Evolutionary conservation across 352 stramenopile genomes (phyloP).

Genomic region (Pythium insidiosum): DNA sequence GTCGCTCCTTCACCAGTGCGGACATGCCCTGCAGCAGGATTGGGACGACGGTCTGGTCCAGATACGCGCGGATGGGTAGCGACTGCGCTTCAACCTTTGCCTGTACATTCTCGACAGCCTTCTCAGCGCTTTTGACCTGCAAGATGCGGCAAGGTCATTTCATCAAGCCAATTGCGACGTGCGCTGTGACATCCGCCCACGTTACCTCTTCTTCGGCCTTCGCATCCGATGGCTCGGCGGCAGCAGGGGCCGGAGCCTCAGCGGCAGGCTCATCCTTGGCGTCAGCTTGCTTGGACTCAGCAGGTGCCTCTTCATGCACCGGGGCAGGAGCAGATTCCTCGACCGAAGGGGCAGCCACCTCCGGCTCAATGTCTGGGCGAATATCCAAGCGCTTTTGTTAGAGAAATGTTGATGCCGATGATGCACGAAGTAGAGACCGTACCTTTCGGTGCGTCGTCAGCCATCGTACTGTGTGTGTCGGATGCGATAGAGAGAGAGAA

Average conservation of each 20-base stretch:
- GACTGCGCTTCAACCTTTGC: conserved; percentile 89
- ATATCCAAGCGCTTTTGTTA: too few relatives aligned
- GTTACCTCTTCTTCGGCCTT: conserved; percentile 18
- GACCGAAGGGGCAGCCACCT: conserved; percentile 15
- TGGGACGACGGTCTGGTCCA: conserved; percentile 98
- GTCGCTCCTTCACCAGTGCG: conserved; percentile 95
- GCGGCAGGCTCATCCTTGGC: too few relatives aligned
- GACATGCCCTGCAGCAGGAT: conserved; percentile 98
- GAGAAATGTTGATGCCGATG: too few relatives aligned
- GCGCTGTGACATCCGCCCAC: not conserved
- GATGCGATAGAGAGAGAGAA: too few relatives aligned
- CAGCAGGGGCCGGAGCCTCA: conserved; percentile 2
- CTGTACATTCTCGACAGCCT: conserved; percentile 61
- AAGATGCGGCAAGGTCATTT: not conserved
- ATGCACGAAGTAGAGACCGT: conserved; percentile 9
- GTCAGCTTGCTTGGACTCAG: conserved; percentile 19
- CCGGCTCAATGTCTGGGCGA: conserved; percentile 16
- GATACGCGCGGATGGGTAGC: conserved; percentile 95
- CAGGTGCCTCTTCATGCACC: conserved; percentile 4
- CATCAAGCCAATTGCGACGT: not conserved
- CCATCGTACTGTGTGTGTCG: conserved; percentile 23
- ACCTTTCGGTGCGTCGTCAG: conserved; percentile 42
- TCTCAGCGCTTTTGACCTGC: conserved; percentile 61
- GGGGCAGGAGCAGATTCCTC: too few relatives aligned
- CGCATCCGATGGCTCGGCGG: conserved; percentile 7